Evolutionary conservation across 2,329 filamentous ascomycete species (phyloP), one percentile per base, ranked within the genome.

Genomic region (Magnaporthiopsis rhizophila): DNA sequence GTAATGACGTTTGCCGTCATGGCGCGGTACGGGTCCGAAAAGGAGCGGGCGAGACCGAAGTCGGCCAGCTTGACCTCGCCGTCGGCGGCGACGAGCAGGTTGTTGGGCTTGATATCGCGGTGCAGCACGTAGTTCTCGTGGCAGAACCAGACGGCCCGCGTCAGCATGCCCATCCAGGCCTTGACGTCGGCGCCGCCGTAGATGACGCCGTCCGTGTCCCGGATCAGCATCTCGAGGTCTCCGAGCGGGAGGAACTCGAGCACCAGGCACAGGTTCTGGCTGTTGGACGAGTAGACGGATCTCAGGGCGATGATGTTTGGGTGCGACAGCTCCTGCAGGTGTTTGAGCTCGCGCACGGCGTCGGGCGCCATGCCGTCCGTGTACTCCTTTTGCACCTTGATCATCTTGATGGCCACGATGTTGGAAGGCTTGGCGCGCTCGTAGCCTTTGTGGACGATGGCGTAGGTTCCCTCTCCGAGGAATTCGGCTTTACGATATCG

Each of bases 41-140:
- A 97, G 66, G 84, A 86, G 67, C 95, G 83, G 7, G 95, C 95
- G 45, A 99, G 87, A 82, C 95, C 95, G 71, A 99, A 99, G 89
- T 99, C 95, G 50, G 94, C 95, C 62, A 99, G 86, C 76, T 98
- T 98, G 72, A 99, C 87, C 72, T 94, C 91, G 61, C 95, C 94
- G 73, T 97, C 91, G 58, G 91, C 90, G 28, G 92, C 92, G 71
- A 99, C 96, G 66, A 99, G 83, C 77, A 98, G 80, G 79, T 99
- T 99, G 84, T 98, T 98, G 61, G 94, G 94, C 78, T 99, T 99
- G 81, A 99, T 98, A 80, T 99, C 95, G 70, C 95, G 91, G 78
- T 99, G 95, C 36, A 99, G 83, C 24, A 99, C 86, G 71, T 89
- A 94, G 75, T 95, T 96, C 74, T 93, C 91, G 76, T 99, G 95